Evolutionary conservation across 768 basidiomycete genomes (phyloP).

Genomic region (Serendipita sp.): DNA sequence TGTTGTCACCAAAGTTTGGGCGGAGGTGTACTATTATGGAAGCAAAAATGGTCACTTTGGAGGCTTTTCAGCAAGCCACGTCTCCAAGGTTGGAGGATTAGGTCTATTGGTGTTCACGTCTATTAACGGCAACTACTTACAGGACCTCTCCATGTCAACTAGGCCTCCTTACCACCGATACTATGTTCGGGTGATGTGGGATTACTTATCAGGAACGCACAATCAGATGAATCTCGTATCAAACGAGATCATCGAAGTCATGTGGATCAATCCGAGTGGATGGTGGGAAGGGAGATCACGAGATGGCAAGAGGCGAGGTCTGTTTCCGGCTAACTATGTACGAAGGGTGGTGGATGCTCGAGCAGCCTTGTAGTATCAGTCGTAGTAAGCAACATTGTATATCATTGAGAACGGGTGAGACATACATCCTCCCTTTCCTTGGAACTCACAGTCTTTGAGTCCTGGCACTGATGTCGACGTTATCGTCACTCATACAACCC

Average conservation of each 20-base stretch:
- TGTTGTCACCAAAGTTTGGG: background rate
- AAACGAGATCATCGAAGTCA: background rate
- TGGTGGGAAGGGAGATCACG: background rate
- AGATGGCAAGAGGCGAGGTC: background rate
- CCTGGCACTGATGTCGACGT: too few species aligned
- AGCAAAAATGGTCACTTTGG: background rate
- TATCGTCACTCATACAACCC: too few species aligned
- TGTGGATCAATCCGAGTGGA: background rate
- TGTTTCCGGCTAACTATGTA: background rate
- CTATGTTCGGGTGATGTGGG: background rate
- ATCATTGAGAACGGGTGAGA: too few species aligned
- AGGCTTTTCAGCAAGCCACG: background rate
- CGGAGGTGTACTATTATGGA: background rate
- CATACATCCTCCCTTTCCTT: too few species aligned
- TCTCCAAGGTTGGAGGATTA: background rate
- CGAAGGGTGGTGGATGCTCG: background rate
- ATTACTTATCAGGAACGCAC: background rate
- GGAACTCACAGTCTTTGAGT: background rate
- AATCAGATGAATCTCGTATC: background rate
- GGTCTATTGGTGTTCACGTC: background rate
- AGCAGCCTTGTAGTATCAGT: too few species aligned
- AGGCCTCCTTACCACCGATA: background rate
- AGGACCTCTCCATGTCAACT: background rate
- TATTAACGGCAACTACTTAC: background rate
- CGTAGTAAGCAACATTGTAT: too few species aligned